phyloP scores from a whole-genome alignment of 2,329 filamentous ascomycete species.

The Colletotrichum godetiae region DNA sequence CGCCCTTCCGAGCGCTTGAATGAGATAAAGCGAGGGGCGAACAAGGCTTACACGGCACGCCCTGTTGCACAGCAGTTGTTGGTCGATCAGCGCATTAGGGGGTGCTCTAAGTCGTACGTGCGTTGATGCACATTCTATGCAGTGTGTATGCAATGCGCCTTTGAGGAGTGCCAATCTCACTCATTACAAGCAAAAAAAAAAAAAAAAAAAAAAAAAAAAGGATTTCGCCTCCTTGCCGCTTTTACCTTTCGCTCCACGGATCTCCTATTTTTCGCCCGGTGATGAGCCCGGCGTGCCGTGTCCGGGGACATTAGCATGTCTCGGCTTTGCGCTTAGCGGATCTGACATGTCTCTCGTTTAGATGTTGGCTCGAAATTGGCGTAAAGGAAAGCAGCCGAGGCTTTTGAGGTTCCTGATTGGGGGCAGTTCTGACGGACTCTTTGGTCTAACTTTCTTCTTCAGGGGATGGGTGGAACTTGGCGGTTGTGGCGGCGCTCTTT shows the following conservation, averaged over 20 bases:
- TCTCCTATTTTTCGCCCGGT: neutral
- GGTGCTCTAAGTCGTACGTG: neutral
- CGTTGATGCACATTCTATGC: constrained; percentile 1
- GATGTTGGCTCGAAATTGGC: neutral
- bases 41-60: neutral
- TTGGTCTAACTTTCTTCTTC: neutral
- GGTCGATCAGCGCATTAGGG: neutral
- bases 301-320: neutral
- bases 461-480: neutral
- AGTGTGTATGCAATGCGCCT: neutral
- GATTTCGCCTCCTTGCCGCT: neutral
- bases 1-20: neutral
- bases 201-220: no score
- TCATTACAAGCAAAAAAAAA: neutral
- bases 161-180: neutral
- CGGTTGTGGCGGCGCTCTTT: neutral
- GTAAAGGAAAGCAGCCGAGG: neutral
- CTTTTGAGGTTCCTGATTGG: neutral
- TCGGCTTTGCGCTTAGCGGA: neutral
- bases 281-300: neutral
- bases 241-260: neutral
- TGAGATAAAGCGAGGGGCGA: neutral
- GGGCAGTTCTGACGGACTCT: neutral
- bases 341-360: neutral
- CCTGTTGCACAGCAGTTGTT: neutral